A percentile compares a stretch with the other conserved stretches of the same genome.
Conservation (phyloP, 305 asterid species). For the Andrographis paniculata region DNA sequence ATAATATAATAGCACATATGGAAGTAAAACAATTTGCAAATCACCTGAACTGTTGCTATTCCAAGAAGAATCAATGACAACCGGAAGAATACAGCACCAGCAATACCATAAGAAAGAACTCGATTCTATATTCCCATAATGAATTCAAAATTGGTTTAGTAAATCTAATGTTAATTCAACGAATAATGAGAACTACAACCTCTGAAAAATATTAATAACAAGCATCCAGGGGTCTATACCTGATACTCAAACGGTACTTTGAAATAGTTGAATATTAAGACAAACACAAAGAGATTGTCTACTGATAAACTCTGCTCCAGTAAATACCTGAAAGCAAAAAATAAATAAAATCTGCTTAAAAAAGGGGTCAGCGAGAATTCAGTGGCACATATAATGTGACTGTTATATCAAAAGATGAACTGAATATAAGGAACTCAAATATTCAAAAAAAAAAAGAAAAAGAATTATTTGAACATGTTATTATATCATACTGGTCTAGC, state of each 20-base stretch:
- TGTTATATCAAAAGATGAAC: no score
- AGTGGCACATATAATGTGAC: no score
- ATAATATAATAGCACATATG: constrained; percentile 13
- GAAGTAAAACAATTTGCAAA: constrained; percentile 14
- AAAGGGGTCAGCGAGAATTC: neutral
- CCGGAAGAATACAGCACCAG: constrained; percentile 86
- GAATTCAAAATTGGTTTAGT: constrained; percentile 13
- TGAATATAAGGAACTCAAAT: no score
- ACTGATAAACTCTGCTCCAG: constrained; percentile 97
- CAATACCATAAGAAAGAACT: constrained; percentile 95
- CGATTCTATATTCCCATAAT: constrained; percentile 45
- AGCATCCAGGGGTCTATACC: constrained; percentile 33
- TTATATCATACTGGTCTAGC: no score
- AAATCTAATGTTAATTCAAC: constrained; percentile 10
- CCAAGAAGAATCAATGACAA: constrained; percentile 85
- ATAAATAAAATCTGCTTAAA: constrained; percentile 9
- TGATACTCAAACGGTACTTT: constrained; percentile 80
- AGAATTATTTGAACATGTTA: no score
- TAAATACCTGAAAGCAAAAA: constrained; percentile 54
- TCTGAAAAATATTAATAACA: constrained; percentile 13
- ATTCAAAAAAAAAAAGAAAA: neutral
- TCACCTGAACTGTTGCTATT: constrained; percentile 91
- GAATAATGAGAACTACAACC: constrained; percentile 13
- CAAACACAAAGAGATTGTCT: constrained; percentile 92
- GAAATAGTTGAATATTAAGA: constrained; percentile 88